Conservation (phyloP, 164 flowering plant genomes). For the Tetracentron sinense region DNA sequence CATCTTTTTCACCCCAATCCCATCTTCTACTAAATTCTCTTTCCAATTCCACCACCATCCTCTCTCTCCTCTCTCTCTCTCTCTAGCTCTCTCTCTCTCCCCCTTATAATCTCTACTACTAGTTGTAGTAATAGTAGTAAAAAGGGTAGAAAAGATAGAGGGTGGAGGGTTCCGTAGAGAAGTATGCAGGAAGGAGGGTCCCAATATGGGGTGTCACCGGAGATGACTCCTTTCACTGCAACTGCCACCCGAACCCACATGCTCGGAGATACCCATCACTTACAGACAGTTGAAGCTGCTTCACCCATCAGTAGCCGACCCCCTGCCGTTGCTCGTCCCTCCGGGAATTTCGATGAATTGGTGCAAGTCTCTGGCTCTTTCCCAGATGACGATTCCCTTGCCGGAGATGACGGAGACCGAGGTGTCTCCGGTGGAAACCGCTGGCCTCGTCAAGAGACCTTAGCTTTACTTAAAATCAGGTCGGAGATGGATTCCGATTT, state of each 20-base stretch:
- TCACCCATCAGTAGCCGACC: slow-evolving; percentile 48
- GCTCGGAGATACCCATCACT: slow-evolving; percentile 2
- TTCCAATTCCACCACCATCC: neutral
- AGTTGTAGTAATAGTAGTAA: slow-evolving; percentile 3
- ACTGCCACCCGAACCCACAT: slow-evolving; percentile 18
- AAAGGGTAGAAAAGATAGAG: neutral
- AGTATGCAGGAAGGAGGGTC: slow-evolving; percentile 46
- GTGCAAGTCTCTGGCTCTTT: slow-evolving; percentile 21
- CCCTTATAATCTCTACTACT: neutral
- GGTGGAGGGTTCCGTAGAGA: neutral
- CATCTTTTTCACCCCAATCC: slow-evolving; percentile 16
- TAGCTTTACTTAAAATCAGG: slow-evolving; percentile 78
- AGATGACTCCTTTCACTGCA: slow-evolving; percentile 23
- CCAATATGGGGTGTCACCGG: slow-evolving; percentile 35
- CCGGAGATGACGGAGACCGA: slow-evolving; percentile 34
- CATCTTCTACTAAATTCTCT: slow-evolving; percentile 16
- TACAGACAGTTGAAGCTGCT: slow-evolving; percentile 26
- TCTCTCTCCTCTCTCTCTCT: too few relatives aligned
- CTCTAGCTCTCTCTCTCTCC: slow-evolving; percentile 7
- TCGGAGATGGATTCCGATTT: slow-evolving; percentile 90
- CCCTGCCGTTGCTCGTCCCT: slow-evolving; percentile 23
- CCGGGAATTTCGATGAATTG: slow-evolving; percentile 35
- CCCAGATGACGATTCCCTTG: slow-evolving; percentile 34
- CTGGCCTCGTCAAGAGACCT: slow-evolving; percentile 91
- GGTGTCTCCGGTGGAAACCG: slow-evolving; percentile 45